phyloP scores from a whole-genome alignment of 2,329 filamentous ascomycete species.

The Aschersonia sp. region DNA sequence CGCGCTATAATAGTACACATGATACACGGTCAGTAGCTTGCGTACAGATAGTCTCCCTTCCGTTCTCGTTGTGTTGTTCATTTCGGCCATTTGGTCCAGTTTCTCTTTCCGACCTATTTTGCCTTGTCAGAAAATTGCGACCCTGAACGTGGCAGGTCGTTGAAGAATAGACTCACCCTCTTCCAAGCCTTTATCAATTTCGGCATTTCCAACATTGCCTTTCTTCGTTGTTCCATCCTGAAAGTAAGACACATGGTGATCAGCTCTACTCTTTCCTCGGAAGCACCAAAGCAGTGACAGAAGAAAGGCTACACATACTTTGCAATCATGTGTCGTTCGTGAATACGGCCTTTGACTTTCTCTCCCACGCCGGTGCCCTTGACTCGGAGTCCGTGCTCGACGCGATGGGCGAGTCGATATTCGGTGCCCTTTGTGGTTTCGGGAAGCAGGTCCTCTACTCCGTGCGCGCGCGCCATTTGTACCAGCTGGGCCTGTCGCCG shows the following conservation, averaged over 20 bases:
- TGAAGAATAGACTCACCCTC: conserved; percentile 44
- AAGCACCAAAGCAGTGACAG: too few relatives aligned
- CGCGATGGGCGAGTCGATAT: conserved; percentile 52
- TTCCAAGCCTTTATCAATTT: conserved; percentile 88
- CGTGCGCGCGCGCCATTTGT: conserved; percentile 66
- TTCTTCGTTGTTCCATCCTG: conserved; percentile 74
- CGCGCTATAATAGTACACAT: too few relatives aligned
- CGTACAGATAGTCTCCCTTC: too few relatives aligned
- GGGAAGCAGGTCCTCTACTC: conserved; percentile 70
- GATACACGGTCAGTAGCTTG: too few relatives aligned
- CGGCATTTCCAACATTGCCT: conserved; percentile 92
- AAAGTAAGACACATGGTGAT: conserved; percentile 4
- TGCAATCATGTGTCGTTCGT: conserved; percentile 74
- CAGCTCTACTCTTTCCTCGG: not conserved
- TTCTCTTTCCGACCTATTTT: conserved; percentile 34
- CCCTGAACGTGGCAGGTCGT: not conserved
- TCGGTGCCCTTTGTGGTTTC: conserved; percentile 63
- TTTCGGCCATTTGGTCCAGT: conserved; percentile 45
- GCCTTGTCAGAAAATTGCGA: conserved; percentile 16
- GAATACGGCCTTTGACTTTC: conserved; percentile 86
- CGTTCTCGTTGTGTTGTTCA: conserved; percentile 8
- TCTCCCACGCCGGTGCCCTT: conserved; percentile 90
- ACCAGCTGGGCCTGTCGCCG: conserved; percentile 83
- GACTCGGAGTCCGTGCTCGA: conserved; percentile 69
- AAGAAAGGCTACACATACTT: conserved; percentile 28